Evolutionary conservation across 2,329 filamentous ascomycete genomes (phyloP).

Genomic region (Fusarium chuoi): DNA sequence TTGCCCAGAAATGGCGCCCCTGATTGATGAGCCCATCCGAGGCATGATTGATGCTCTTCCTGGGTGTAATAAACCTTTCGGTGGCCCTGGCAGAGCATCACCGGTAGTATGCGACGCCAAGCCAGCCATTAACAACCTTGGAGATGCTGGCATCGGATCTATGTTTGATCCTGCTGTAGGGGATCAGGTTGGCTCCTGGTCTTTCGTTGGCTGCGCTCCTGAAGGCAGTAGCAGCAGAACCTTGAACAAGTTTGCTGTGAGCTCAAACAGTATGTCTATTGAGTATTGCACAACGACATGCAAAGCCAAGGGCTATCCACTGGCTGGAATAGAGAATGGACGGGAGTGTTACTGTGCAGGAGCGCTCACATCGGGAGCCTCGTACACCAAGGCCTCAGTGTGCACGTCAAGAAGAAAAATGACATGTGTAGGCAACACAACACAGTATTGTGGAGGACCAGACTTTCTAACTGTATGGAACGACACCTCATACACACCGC

Average conservation of each 20-base stretch:
- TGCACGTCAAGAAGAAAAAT: conserved; percentile 33
- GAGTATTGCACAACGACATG: conserved; percentile 35
- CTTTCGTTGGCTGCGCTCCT: conserved; percentile 30
- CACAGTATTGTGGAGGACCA: conserved; percentile 38
- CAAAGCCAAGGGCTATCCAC: conserved; percentile 33
- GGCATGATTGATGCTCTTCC: conserved; percentile 32
- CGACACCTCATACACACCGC: conserved; percentile 34
- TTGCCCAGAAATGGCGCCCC: conserved; percentile 33
- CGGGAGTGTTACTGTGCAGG: conserved; percentile 38
- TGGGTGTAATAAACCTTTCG: conserved; percentile 31
- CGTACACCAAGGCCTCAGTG: conserved; percentile 26
- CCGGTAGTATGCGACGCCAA: conserved; percentile 14
- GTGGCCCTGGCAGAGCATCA: conserved; percentile 20
- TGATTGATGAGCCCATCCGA: conserved; percentile 31
- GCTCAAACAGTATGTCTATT: conserved; percentile 31
- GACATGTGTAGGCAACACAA: conserved; percentile 33
- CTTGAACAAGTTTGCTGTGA: conserved; percentile 30
- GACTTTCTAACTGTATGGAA: conserved; percentile 36
- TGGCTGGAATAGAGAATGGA: conserved; percentile 36
- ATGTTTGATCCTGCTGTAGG: conserved; percentile 34
- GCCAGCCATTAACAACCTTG: conserved; percentile 22
- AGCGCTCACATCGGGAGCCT: conserved; percentile 22
- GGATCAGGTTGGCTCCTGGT: conserved; percentile 33
- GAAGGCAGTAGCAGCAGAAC: conserved; percentile 24
- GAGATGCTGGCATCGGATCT: not conserved